A percentile compares a stretch with the other conserved stretches of the same genome.
Evolutionary conservation across 2,329 filamentous ascomycete genomes (phyloP).

Genomic region (Ophiostoma tasmaniense): DNA sequence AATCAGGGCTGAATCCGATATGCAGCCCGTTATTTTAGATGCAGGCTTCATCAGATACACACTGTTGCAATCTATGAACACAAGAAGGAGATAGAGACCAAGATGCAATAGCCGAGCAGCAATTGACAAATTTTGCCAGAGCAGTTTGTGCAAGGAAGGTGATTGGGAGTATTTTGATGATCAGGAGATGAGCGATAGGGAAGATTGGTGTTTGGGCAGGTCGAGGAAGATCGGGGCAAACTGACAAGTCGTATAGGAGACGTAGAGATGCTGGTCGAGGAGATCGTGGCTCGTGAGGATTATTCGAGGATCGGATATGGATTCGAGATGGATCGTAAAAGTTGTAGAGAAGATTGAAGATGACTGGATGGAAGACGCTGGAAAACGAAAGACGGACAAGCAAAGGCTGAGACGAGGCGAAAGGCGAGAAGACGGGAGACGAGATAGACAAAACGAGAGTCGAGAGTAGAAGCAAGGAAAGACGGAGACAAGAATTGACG

Average conservation of each 20-base stretch:
- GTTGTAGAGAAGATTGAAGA: background rate
- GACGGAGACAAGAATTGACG: background rate
- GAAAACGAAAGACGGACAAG: background rate
- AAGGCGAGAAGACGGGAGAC: background rate
- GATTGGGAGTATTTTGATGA: background rate
- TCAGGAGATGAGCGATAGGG: background rate
- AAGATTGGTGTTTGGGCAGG: background rate
- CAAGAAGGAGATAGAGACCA: background rate
- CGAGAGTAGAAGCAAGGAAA: background rate
- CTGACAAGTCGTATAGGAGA: background rate
- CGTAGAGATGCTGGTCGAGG: background rate
- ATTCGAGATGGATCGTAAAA: background rate
- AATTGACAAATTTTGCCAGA: background rate
- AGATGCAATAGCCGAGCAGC: background rate
- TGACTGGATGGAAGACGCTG: background rate
- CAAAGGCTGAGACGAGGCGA: background rate
- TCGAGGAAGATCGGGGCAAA: background rate
- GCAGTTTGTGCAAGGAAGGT: background rate
- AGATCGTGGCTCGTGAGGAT: background rate
- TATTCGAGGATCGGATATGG: background rate
- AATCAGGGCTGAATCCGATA: background rate
- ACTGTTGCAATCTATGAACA: background rate
- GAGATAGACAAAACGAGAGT: background rate
- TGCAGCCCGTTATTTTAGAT: background rate
- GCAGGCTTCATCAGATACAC: background rate